Percentiles rank a stretch among this genome's conserved stretches.
phyloP scores from a whole-genome alignment of 2,329 filamentous ascomycete species.

The Penicillium capsulatum region DNA sequence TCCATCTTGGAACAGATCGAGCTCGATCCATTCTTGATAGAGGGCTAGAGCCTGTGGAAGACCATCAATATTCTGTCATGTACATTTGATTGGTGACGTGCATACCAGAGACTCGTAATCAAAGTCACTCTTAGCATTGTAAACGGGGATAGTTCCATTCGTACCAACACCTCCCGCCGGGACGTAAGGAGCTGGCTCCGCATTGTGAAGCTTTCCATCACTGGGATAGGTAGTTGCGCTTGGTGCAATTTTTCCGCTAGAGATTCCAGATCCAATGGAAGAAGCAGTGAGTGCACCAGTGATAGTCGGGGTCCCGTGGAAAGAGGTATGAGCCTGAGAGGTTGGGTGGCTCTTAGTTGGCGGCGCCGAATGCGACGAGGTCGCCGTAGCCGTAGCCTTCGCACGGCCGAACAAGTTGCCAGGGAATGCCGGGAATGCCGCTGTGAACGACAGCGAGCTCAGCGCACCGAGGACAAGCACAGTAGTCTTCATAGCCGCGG shows the following conservation, averaged over 20 bases:
- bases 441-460: constrained; percentile 13
- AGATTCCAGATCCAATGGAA: constrained; percentile 53
- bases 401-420: no score
- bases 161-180: constrained; percentile 71
- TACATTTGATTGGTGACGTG: no score
- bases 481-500: constrained; percentile 14
- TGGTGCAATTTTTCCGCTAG: constrained; percentile 54
- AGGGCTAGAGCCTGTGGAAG: constrained; percentile 58
- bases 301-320: constrained; percentile 61
- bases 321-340: constrained; percentile 64
- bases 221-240: constrained; percentile 67
- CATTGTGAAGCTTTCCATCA: constrained; percentile 63
- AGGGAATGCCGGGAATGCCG: no score
- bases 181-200: constrained; percentile 66
- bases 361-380: constrained; percentile 6
- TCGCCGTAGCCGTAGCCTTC: no score
- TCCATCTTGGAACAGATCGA: constrained; percentile 76
- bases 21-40: constrained; percentile 80
- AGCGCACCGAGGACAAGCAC: constrained; percentile 15
- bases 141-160: constrained; percentile 71
- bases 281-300: constrained; percentile 61
- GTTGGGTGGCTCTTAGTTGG: constrained; percentile 49
- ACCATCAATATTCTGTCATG: no score
- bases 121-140: constrained; percentile 74
- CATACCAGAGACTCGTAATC: constrained; percentile 69